phyloP scores from a whole-genome alignment of 2,329 filamentous ascomycete genomes.

The Graphilbum ipis-grandicollis region DNA sequence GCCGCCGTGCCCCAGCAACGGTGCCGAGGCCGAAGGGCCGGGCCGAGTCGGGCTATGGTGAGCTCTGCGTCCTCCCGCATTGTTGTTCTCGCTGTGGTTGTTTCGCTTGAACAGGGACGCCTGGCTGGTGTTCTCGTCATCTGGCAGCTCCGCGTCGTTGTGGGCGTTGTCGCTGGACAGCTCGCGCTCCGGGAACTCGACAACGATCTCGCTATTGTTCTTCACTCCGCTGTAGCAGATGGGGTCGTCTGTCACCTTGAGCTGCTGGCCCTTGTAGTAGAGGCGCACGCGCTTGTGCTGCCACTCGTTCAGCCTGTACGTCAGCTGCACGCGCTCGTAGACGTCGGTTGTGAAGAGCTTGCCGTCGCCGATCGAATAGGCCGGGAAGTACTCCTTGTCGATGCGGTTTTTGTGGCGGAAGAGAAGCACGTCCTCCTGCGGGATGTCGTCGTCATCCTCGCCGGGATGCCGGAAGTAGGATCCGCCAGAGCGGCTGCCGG shows the following conservation, averaged over 20 bases:
- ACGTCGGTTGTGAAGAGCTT: slow-evolving; percentile 51
- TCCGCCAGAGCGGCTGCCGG: slow-evolving; percentile 4
- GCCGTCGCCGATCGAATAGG: slow-evolving; percentile 58
- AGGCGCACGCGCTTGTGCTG: slow-evolving; percentile 40
- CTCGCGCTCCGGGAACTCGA: slow-evolving; percentile 38
- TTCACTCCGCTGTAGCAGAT: slow-evolving; percentile 44
- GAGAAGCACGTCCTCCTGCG: slow-evolving; percentile 52
- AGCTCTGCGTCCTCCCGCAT: slow-evolving; percentile 20
- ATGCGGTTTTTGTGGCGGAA: slow-evolving; percentile 50
- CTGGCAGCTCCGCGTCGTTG: too few species aligned
- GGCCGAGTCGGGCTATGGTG: slow-evolving; percentile 25
- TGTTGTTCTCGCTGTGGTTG: slow-evolving; percentile 24
- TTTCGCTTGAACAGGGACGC: too few species aligned
- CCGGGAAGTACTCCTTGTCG: slow-evolving; percentile 56
- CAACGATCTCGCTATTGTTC: slow-evolving; percentile 42
- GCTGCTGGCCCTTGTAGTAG: slow-evolving; percentile 54
- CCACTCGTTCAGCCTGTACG: slow-evolving; percentile 43
- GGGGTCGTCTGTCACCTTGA: slow-evolving; percentile 44
- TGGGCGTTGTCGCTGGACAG: too few species aligned
- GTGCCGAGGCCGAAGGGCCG: slow-evolving; percentile 17
- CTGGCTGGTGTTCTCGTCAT: too few species aligned
- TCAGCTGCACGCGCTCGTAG: slow-evolving; percentile 46
- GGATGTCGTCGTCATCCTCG: slow-evolving; percentile 12
- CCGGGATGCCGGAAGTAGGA: slow-evolving; percentile 7
- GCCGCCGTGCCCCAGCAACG: not conserved